Evolutionary conservation across 2,329 filamentous ascomycete genomes (phyloP), one percentile per base, ranked within the genome.

Genomic region (Gyromitra esculenta): DNA sequence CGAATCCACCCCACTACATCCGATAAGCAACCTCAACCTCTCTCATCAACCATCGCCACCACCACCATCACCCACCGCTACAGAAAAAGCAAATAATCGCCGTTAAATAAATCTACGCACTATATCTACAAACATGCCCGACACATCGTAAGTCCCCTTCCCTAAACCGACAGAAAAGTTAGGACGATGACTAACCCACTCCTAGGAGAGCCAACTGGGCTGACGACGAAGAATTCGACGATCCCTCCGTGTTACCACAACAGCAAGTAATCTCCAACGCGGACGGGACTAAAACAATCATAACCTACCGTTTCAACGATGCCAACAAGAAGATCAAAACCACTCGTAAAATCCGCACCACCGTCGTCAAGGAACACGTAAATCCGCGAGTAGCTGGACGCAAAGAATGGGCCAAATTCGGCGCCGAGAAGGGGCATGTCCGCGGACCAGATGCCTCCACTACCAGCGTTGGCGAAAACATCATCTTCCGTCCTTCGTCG

Each of bases 351-450:
- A 95, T 98, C 86, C 93, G 94, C 84, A 93, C 93, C 82, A 96
- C 92, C 79, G 91, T 94, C 81, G 90, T 97, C 85, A 94, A 93
- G 85, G 93, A 97, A 85, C 90, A 92, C 80, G 95, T 99, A 82
- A 98, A 98, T 88, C 96, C 96, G 71, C 92, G 93, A 82, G 95
- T 99, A 76, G 96, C 96, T 79, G 94, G 97, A 87, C 93, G 96
- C 83, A 93, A 96, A 86, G 88, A 89, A 82, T 98, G 95, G 95
- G 81, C 88, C 82, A 99, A 99, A 87, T 98, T 99, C 84, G 96
- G 96, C 54, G 86, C 90, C 75, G 94, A 95, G 83, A 93, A 92
- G 84, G 95, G 93, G 85, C 94, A 97, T 85, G 85, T 89, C 77
- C 83, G 89, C 1, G 96, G 96, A 43, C 96, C 96, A 60, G 92